These are phyloP conservation scores for Trichophyton simii DNA, from an alignment of 2,329 filamentous ascomycete genomes.

Conservation along the genomic window DNA sequence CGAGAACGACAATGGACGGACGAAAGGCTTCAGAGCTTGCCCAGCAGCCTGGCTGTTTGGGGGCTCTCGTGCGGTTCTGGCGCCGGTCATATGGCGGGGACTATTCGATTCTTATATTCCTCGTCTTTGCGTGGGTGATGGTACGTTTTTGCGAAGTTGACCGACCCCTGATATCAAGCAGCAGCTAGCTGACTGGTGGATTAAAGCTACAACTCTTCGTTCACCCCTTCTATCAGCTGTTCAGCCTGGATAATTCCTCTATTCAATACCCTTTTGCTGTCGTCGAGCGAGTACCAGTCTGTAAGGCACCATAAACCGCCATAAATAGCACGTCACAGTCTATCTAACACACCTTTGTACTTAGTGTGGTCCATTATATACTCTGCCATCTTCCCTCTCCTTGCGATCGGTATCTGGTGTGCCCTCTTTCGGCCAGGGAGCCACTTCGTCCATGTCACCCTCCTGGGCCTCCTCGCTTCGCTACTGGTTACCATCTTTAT, in stretches of 20 bases:
- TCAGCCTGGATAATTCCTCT: constrained; percentile 69
- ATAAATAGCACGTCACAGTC: neutral
- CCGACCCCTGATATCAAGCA: constrained; percentile 5
- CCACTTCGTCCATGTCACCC: constrained; percentile 74
- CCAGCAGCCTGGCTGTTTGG: constrained; percentile 29
- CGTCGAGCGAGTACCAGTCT: constrained; percentile 67
- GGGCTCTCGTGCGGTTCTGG: constrained; percentile 40
- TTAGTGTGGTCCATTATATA: constrained; percentile 56
- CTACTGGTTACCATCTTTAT: constrained; percentile 67
- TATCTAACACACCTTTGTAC: neutral
- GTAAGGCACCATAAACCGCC: constrained; percentile 35
- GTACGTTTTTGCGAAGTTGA: constrained; percentile 12
- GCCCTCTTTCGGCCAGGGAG: constrained; percentile 47
- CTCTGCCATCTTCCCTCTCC: constrained; percentile 58
- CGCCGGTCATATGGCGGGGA: constrained; percentile 75
- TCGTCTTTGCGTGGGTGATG: constrained; percentile 50
- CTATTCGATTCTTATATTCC: constrained; percentile 62
- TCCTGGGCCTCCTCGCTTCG: constrained; percentile 67
- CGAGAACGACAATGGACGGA: neutral
- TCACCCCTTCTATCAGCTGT: constrained; percentile 88
- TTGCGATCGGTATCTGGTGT: constrained; percentile 54
- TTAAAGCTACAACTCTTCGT: constrained; percentile 53
- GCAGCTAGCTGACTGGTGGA: neutral
- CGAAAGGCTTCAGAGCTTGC: constrained; percentile 6
- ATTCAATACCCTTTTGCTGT: constrained; percentile 81